Base-by-base conservation (phyloP, 1,284 basidiomycete species). In the Fomitiporia mediterranea region DNA sequence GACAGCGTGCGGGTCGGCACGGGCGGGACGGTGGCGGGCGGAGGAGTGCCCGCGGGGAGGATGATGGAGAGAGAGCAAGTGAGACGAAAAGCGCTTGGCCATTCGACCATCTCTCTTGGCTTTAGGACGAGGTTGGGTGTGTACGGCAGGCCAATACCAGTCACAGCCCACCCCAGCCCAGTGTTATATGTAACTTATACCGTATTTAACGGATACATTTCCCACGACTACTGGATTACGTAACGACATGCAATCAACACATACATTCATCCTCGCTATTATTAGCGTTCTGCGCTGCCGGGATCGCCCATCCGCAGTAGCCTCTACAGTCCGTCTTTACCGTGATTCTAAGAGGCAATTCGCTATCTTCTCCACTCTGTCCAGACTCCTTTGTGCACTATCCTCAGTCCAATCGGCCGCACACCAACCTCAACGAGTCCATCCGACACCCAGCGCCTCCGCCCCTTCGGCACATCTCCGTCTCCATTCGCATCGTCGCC, bases 371-470 rank as follows among this genome's bases (percentile, higher is more conserved):
- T 85, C 85, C 13, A 71, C 70, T 40, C 79, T 85, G 6, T 74
- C 76, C 62, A n/a, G n/a, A n/a, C n/a, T n/a, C n/a, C n/a, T n/a
- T n/a, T n/a, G 67, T 89, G 91, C 71, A 89, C 76, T 59, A 93
- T 69, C 69, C 83, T 84, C 76, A 91, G 92, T 60, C 77, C 80
- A 49, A 82, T 78, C 55, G 80, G 63, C 51, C 78, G 77, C 47
- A 94, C 78, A 60, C 84, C 81, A 60, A 91, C 78, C 56, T 75
- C 77, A 70, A 88, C 69, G 27, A 21, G 40, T 4, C 52, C 52
- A 9, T 43, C 52, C 9, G 30, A 13, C 25, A 53, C 40, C 15
- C 42, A 52, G 2, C 56, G 46, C 13, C 47, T 28, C 27, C 35
- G 15, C 32, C 44, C 38, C 17, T 46, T 32, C 17, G 17, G 3